Base-by-base conservation (phyloP, 176 grass and related monocot species). In the Eleusine indica region DNA sequence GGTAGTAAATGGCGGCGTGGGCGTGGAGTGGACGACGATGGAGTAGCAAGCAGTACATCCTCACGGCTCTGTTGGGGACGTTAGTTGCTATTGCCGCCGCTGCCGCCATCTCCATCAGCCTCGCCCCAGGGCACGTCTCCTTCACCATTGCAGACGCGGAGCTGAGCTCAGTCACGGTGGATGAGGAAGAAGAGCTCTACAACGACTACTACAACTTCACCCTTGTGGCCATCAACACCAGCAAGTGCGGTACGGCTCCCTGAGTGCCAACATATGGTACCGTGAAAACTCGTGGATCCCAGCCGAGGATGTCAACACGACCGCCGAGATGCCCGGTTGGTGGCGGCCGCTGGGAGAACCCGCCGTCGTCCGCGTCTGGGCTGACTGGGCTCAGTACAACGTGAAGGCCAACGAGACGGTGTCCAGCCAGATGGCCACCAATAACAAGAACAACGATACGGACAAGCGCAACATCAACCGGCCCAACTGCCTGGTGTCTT, bases 201-300 rank as follows among this genome's bases (percentile, higher is more conserved):
- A 25, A 11, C 16, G 3, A 0, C 0, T 54, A 35, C 32, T 35
- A 35, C 32, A 35, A 15, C 37, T 62, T 15, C 56, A 65, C 18
- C 80, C 0, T 83, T 1, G 57, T 17, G 3, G 41, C 42, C 70
- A 64, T 38, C 56, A 72, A 72, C 68, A 74, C n/a, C 17, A 74
- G 70, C 80, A 9, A 7, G 28, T 47, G 53, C 9, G 0, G 39
- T 82, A 48, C 39, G 16, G 9, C 16, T 5, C 68, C 25, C 4
- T 82, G 14, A 37, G 17, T 25, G 28, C 17, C 39, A 9, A 82
- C 22, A 46, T 82, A 4, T 82, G 80, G 80, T 35, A 15, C 25
- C n/a, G 5, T 40, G 0, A 0, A 1, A 48, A 4, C 3, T 14
- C 1, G 0, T 82, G 16, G 40, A 4, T 62, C 37, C 38, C 32